A percentile compares a stretch with the other conserved stretches of the same genome.
Evolutionary conservation across 495 filamentous ascomycete species (phyloP).

Genomic region (Melanomma pulvis-pyrius): DNA sequence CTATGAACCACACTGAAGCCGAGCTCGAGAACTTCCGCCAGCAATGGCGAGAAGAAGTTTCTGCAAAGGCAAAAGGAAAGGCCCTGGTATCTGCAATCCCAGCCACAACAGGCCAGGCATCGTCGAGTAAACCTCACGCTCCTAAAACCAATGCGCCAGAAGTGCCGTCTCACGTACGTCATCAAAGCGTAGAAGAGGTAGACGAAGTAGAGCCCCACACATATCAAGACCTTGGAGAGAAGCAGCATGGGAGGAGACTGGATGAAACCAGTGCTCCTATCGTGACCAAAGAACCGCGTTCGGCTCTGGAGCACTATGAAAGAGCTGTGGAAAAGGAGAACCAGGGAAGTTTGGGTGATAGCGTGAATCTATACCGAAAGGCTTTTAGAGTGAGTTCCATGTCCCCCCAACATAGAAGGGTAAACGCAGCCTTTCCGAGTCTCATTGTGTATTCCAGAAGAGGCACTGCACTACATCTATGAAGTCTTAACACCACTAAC

Average conservation of each 20-base stretch:
- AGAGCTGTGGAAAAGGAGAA: conserved; percentile 85
- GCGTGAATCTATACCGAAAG: conserved; percentile 82
- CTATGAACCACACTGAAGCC: conserved; percentile 63
- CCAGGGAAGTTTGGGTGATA: conserved; percentile 85
- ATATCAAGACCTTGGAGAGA: conserved; percentile 52
- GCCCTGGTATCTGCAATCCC: conserved; percentile 8
- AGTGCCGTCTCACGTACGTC: conserved; percentile 15
- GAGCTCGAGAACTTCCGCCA: conserved; percentile 81
- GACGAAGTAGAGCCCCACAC: conserved; percentile 49
- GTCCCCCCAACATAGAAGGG: not conserved
- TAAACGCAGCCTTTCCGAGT: too few species aligned
- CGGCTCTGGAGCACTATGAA: conserved; percentile 92
- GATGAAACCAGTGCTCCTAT: conserved; percentile 43
- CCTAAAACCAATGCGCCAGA: conserved; percentile 26
- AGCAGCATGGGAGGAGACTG: conserved; percentile 50
- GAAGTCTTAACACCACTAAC: not conserved
- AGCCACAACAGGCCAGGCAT: conserved; percentile 24
- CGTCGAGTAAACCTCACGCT: conserved; percentile 20
- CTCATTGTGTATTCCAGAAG: too few species aligned
- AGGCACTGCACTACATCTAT: too few species aligned
- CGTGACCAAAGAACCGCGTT: conserved; percentile 59
- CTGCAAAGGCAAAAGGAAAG: conserved; percentile 52
- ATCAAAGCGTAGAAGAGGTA: conserved; percentile 31
- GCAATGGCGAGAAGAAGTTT: conserved; percentile 83
- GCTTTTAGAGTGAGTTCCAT: conserved; percentile 70